These are phyloP conservation scores for Lepidium africanum DNA, from an alignment of 345 rosid species.

Conservation along the genomic window DNA sequence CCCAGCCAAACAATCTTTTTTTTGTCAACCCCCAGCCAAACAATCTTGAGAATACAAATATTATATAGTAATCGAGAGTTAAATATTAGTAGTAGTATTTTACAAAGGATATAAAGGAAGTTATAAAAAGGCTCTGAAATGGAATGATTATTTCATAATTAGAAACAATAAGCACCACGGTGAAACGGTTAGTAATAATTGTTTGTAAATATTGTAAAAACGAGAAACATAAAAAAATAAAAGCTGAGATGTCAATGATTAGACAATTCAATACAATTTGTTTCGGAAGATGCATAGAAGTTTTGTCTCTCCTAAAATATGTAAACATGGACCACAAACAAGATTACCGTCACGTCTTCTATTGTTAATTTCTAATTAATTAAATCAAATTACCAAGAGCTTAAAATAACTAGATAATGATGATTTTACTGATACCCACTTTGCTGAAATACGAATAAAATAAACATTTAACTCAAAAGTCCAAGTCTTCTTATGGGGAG, in stretches of 20 bases:
- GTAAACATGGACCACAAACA: conserved; percentile 33
- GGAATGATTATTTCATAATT: conserved; percentile 18
- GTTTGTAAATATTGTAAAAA: background rate
- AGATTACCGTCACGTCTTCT: conserved; percentile 16
- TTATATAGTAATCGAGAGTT: too few species aligned
- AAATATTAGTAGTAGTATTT: too few species aligned
- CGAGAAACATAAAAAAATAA: background rate
- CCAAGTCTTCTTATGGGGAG: conserved; percentile 25
- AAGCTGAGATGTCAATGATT: conserved; percentile 25
- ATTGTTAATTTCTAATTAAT: background rate
- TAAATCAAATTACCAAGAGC: background rate
- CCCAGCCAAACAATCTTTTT: too few species aligned
- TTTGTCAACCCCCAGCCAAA: too few species aligned
- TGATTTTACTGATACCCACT: background rate
- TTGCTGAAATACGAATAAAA: background rate
- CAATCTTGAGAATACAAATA: too few species aligned
- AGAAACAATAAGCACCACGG: background rate
- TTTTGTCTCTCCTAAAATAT: conserved; percentile 35
- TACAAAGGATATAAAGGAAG: too few species aligned
- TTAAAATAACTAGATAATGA: conserved; percentile 15
- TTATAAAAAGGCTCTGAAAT: conserved; percentile 4
- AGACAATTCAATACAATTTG: conserved; percentile 12
- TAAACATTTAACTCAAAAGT: conserved; percentile 4
- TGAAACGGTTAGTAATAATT: background rate
- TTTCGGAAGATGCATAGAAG: conserved; percentile 21